phyloP scores from a whole-genome alignment of 2,329 filamentous ascomycete species.

The Cordyceps tenuipes region DNA sequence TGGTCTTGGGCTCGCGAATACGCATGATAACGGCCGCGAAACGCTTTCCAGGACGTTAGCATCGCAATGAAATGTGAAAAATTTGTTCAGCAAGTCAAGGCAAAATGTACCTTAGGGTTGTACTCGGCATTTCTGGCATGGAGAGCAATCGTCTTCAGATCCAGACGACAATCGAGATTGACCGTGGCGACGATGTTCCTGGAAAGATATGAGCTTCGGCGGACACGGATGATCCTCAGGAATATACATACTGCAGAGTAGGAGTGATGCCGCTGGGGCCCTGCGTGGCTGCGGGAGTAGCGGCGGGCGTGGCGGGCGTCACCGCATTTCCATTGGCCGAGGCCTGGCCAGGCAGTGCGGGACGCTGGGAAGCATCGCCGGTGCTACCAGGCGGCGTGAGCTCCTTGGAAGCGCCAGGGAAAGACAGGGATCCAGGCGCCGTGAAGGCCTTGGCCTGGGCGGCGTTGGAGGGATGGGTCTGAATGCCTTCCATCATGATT shows the following conservation, averaged over 20 bases:
- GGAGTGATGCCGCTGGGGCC: conserved; percentile 85
- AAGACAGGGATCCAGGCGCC: conserved; percentile 83
- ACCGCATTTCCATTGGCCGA: conserved; percentile 65
- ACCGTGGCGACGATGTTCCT: conserved; percentile 99
- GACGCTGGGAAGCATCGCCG: conserved; percentile 42
- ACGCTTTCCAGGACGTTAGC: conserved; percentile 53
- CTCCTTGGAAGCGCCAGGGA: conserved; percentile 75
- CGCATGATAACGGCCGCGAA: conserved; percentile 99
- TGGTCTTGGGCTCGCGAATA: conserved; percentile 98
- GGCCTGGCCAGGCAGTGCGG: conserved; percentile 41
- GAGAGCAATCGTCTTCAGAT: conserved; percentile 97
- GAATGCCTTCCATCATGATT: conserved; percentile 72
- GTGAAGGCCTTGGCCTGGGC: conserved; percentile 94
- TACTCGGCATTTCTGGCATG: conserved; percentile 98
- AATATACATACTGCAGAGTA: conserved; percentile 90
- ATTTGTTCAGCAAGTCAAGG: conserved; percentile 5
- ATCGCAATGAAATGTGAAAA: conserved; percentile 5
- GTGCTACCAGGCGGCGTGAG: conserved; percentile 72
- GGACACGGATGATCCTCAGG: conserved; percentile 26
- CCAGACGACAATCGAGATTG: conserved; percentile 93
- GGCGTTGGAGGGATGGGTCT: conserved; percentile 85
- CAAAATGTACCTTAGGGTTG: conserved; percentile 77
- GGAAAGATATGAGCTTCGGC: conserved; percentile 49
- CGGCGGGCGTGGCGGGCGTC: conserved; percentile 82
- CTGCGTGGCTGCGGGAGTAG: conserved; percentile 75